phyloP scores from a whole-genome alignment of 2,329 filamentous ascomycete species.

The Fusarium foetens region DNA sequence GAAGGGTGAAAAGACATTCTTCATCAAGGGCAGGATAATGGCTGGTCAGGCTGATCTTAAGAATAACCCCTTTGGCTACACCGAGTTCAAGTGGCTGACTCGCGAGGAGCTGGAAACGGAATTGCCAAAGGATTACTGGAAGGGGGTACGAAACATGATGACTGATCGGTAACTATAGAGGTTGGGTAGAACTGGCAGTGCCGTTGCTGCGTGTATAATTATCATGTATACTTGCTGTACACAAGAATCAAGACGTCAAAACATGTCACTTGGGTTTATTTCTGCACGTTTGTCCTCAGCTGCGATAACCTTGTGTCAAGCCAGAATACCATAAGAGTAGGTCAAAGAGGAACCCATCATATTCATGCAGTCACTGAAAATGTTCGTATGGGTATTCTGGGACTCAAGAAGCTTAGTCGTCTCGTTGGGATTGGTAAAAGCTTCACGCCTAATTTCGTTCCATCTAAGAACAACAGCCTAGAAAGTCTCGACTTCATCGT shows the following conservation, averaged over 20 bases:
- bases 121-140: constrained; percentile 76
- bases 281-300: neutral
- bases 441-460: constrained; percentile 23
- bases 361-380: neutral
- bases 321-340: neutral
- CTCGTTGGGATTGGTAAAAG: constrained; percentile 20
- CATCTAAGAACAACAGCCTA: constrained; percentile 25
- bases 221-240: constrained; percentile 47
- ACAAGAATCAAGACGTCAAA: constrained; percentile 33
- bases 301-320: neutral
- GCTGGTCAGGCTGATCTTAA: constrained; percentile 89
- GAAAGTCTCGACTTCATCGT: constrained; percentile 32
- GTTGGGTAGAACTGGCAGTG: constrained; percentile 20
- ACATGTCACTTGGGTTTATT: neutral
- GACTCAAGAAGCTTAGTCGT: constrained; percentile 23
- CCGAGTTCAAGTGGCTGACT: constrained; percentile 91
- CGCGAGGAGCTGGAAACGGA: constrained; percentile 83
- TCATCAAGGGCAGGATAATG: constrained; percentile 96
- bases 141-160: constrained; percentile 83
- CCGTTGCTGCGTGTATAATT: constrained; percentile 44
- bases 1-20: constrained; percentile 86
- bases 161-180: constrained; percentile 69
- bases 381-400: constrained; percentile 15
- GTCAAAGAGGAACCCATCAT: neutral
- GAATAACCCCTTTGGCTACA: constrained; percentile 75